Evolutionary conservation across 371 early-diverging fungal genomes (phyloP).

Genomic region (Syncephalastrum monosporum): DNA sequence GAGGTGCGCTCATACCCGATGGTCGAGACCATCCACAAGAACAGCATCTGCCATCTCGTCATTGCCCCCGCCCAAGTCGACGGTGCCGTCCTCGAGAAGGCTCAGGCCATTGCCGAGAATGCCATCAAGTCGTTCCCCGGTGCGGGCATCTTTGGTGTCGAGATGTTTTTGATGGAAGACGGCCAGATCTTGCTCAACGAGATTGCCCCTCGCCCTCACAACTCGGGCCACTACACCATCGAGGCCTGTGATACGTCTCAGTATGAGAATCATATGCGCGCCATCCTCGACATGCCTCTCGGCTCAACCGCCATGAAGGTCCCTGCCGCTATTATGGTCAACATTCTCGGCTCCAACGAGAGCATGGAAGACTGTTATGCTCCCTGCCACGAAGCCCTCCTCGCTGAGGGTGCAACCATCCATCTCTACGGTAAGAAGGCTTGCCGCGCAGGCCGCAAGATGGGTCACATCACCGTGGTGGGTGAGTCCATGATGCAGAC

Average conservation of each 20-base stretch:
- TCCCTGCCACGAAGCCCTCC: slow-evolving; percentile 70
- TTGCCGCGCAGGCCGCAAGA: slow-evolving; percentile 87
- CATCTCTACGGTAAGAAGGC: slow-evolving; percentile 94
- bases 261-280: slow-evolving; percentile 96
- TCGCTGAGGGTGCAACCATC: slow-evolving; percentile 82
- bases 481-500: slow-evolving; percentile 80
- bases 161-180: slow-evolving; percentile 89
- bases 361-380: slow-evolving; percentile 59
- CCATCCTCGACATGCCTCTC: slow-evolving; percentile 89
- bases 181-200: slow-evolving; percentile 91
- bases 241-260: slow-evolving; percentile 97
- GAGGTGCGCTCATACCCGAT: slow-evolving; percentile 85
- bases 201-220: slow-evolving; percentile 97
- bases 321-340: slow-evolving; percentile 90
- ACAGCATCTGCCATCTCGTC: slow-evolving; percentile 93
- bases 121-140: slow-evolving; percentile 82
- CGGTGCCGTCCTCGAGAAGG: slow-evolving; percentile 66
- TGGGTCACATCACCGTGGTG: slow-evolving; percentile 96
- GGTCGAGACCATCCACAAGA: slow-evolving; percentile 94
- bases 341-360: slow-evolving; percentile 78
- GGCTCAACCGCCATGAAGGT: slow-evolving; percentile 90
- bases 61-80: slow-evolving; percentile 94
- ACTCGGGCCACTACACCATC: slow-evolving; percentile 97
- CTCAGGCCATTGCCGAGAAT: slow-evolving; percentile 78
- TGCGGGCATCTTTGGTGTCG: slow-evolving; percentile 95